These are phyloP conservation scores for Fusarium sp. DNA, from an alignment of 2,329 filamentous ascomycete genomes.

Conservation along the genomic window DNA sequence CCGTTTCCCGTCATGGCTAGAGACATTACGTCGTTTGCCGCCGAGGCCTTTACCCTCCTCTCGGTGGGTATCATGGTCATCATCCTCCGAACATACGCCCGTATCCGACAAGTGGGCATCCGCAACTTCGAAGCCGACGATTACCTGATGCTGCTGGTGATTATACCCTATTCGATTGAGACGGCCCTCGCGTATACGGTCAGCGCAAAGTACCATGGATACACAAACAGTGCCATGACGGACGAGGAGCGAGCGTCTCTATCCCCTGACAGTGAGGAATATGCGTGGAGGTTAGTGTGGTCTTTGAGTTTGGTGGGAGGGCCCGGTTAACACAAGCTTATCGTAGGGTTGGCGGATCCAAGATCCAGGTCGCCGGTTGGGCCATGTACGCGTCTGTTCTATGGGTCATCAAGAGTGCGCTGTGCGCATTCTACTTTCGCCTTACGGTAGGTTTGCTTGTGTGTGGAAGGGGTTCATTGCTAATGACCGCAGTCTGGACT, in stretches of 20 bases:
- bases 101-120: conserved; percentile 56
- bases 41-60: conserved; percentile 57
- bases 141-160: conserved; percentile 52
- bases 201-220: conserved; percentile 53
- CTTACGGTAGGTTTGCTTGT: conserved; percentile 55
- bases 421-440: conserved; percentile 64
- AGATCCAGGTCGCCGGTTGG: conserved; percentile 66
- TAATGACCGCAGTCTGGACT: conserved; percentile 42
- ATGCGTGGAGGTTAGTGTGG: conserved; percentile 39
- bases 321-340: conserved; percentile 9
- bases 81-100: conserved; percentile 60
- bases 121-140: conserved; percentile 59
- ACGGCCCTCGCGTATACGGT: conserved; percentile 51
- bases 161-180: conserved; percentile 42
- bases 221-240: conserved; percentile 65
- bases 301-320: background rate
- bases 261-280: conserved; percentile 56
- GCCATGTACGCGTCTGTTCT: conserved; percentile 61
- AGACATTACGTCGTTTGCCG: conserved; percentile 24
- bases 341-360: conserved; percentile 61
- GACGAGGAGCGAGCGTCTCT: conserved; percentile 57
- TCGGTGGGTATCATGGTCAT: conserved; percentile 62
- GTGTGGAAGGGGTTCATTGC: conserved; percentile 41
- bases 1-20: conserved; percentile 5
- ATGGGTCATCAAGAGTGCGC: conserved; percentile 65